phyloP scores from a whole-genome alignment of 768 basidiomycete species.

The Tylopilus subfusipes region DNA sequence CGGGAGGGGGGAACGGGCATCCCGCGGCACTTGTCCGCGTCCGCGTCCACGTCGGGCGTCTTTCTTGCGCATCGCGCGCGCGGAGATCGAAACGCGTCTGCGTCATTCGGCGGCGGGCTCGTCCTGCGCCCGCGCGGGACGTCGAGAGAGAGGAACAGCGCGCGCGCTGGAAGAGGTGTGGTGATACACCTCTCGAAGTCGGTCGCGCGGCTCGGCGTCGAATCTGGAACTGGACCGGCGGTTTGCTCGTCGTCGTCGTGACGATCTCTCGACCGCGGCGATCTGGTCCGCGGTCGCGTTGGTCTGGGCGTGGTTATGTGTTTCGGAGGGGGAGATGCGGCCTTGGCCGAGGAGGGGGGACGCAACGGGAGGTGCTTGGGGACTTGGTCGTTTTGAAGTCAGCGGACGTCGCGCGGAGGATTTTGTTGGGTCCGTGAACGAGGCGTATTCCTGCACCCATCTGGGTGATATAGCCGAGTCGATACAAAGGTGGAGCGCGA shows the following conservation, averaged over 20 bases:
- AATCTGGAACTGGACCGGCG: not conserved
- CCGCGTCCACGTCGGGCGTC: not conserved
- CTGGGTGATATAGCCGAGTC: not conserved
- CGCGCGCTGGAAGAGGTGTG: not conserved
- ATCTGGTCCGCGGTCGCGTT: slow-evolving; percentile 2
- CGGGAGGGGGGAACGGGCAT: too few relatives aligned
- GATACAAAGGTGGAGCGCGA: not conserved
- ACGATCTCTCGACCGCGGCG: not conserved
- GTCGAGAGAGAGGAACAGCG: not conserved
- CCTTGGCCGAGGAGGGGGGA: not conserved
- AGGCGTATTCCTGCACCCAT: not conserved
- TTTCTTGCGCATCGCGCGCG: not conserved
- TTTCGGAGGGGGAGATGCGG: not conserved
- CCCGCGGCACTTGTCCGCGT: not conserved
- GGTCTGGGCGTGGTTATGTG: not conserved
- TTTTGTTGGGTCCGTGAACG: not conserved
- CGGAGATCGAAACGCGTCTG: not conserved
- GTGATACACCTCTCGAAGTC: slow-evolving; percentile 1
- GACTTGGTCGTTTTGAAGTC: not conserved
- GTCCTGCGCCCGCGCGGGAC: not conserved
- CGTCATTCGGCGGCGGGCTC: not conserved
- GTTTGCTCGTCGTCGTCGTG: not conserved
- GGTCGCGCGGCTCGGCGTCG: not conserved
- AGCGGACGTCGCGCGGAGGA: not conserved
- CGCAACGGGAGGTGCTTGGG: not conserved